Conservation (phyloP, 305 asterid species). For the Fraxinus velutina region DNA sequence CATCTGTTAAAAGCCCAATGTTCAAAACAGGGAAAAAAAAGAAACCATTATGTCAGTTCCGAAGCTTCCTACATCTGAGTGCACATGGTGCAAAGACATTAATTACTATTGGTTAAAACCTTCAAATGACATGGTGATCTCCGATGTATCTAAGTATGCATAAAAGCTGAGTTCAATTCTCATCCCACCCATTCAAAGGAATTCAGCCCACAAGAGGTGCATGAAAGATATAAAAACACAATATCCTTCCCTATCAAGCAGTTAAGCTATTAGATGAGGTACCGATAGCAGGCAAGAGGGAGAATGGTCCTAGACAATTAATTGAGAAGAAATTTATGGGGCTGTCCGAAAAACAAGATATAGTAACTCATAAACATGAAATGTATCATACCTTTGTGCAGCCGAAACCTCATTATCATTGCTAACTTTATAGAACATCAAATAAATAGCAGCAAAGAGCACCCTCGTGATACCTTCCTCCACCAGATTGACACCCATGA, state of each 20-base stretch:
- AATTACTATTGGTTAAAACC: background rate
- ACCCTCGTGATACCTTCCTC: conserved; percentile 88
- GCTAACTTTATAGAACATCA: conserved; percentile 63
- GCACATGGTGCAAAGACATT: background rate
- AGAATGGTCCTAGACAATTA: background rate
- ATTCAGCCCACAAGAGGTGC: background rate
- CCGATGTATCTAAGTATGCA: background rate
- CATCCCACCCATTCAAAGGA: background rate
- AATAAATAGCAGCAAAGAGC: conserved; percentile 77
- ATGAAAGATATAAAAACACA: background rate
- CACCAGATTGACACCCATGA: conserved; percentile 64
- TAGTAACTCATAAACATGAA: conserved; percentile 22
- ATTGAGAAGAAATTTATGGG: background rate
- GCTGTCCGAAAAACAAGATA: background rate
- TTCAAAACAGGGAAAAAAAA: background rate
- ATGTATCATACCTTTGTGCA: conserved; percentile 74
- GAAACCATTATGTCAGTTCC: background rate
- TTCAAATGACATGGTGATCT: background rate
- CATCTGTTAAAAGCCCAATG: background rate
- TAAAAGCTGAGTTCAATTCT: background rate
- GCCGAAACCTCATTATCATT: conserved; percentile 71
- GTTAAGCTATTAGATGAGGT: background rate
- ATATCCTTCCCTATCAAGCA: background rate
- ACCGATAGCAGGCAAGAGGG: background rate
- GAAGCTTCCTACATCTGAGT: background rate